Conservation (phyloP, 225 moss, liverwort and hornwort genomes). For the Marchantia polymorpha region DNA sequence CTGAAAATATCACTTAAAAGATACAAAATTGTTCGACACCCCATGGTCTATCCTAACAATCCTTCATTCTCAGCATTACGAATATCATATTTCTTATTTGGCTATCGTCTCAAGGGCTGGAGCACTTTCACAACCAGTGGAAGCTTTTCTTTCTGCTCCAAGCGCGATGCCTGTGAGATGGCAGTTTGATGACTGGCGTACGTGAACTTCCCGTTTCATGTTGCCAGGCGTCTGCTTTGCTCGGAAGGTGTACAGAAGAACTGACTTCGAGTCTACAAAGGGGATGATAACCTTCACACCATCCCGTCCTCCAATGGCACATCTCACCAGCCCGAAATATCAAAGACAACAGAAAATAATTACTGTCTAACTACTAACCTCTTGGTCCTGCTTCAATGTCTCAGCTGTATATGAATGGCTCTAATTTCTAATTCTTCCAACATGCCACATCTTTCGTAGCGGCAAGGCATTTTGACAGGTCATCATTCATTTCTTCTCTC, state of each 20-base stretch:
- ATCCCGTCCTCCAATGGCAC: not conserved
- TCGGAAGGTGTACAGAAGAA: not conserved
- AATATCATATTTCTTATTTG: constrained; percentile 6
- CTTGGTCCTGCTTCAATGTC: not conserved
- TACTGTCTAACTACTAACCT: not conserved
- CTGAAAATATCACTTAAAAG: not conserved
- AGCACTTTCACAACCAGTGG: not conserved
- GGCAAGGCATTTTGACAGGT: not conserved
- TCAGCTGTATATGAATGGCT: not conserved
- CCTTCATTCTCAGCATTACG: not conserved
- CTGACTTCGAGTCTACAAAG: not conserved
- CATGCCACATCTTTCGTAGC: not conserved
- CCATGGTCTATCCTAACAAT: not conserved
- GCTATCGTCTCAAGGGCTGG: not conserved
- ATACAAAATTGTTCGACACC: constrained; percentile 12
- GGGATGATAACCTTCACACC: not conserved
- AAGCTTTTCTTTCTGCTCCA: not conserved
- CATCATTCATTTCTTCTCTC: not conserved
- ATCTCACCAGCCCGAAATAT: not conserved
- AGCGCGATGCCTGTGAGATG: not conserved
- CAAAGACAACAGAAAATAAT: not conserved
- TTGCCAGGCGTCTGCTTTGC: not conserved
- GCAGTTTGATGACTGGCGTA: not conserved
- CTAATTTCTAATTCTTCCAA: not conserved
- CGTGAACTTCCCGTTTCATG: not conserved